Evolutionary conservation across 163 green algal species (phyloP).

Genomic region (Prototheca cutis): DNA sequence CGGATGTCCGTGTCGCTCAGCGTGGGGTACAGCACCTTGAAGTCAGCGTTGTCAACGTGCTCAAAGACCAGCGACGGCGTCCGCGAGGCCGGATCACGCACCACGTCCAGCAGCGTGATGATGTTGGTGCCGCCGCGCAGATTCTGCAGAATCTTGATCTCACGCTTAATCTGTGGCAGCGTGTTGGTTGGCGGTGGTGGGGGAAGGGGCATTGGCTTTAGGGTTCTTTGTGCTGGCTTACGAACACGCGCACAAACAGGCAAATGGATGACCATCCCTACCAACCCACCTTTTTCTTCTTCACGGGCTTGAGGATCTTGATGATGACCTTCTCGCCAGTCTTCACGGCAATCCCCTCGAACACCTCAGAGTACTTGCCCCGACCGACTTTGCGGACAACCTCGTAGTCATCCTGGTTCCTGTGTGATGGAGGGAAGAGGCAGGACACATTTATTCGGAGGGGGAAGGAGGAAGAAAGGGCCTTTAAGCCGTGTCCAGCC

Average conservation of each 20-base stretch:
- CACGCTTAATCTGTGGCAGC: slow-evolving; percentile 71
- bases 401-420: slow-evolving; percentile 93
- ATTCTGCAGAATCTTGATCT: slow-evolving; percentile 98
- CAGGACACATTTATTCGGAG: background rate
- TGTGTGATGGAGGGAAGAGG: slow-evolving; percentile 8
- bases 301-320: slow-evolving; percentile 98
- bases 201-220: too few relatives aligned
- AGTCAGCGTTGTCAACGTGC: slow-evolving; percentile 94
- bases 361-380: slow-evolving; percentile 99
- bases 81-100: slow-evolving; percentile 82
- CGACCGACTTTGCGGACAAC: slow-evolving; percentile 95
- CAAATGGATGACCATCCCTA: too few relatives aligned
- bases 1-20: slow-evolving; percentile 93
- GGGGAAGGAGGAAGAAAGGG: background rate
- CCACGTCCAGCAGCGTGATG: slow-evolving; percentile 88
- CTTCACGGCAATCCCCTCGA: slow-evolving; percentile 83
- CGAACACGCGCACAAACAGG: too few relatives aligned
- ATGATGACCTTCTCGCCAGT: slow-evolving; percentile 85
- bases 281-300: slow-evolving; percentile 88
- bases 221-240: too few relatives aligned
- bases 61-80: slow-evolving; percentile 97
- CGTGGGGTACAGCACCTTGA: slow-evolving; percentile 97
- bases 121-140: slow-evolving; percentile 85
- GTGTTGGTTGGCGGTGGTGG: too few relatives aligned
- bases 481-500: too few relatives aligned